Base-by-base conservation (phyloP, 1,284 basidiomycete genomes). In the Irpex sp. region DNA sequence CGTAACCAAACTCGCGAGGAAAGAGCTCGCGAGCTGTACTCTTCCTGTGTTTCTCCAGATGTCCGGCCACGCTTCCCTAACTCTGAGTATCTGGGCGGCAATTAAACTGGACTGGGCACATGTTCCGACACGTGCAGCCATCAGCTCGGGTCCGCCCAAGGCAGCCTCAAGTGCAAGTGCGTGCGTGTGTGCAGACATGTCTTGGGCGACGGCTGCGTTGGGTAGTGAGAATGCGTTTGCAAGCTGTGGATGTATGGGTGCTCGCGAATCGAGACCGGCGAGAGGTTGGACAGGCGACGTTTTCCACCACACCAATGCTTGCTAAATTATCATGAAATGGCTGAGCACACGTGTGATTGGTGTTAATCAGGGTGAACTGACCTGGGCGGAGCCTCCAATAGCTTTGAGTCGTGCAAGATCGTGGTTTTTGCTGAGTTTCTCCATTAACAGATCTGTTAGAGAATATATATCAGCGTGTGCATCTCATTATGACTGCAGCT, bases 291-390 rank as follows among this genome's bases (percentile, higher is more conserved):
- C 80, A 44, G 87, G 80, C 31, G 85, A 86, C 2, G 86, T 86
- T 75, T 91, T 91, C 89, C 90, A 93, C 88, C 89, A 93, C 37
- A 93, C 91, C 26, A 92, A 78, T 2, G 89, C 89, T 72, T 90
- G 87, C 85, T 92, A 64, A n/a, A 62, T 44, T 40, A 61, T 61
- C 58, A 38, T 44, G 17, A 56, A 57, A 26, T 54, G 17, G n/a
- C 21, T 55, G 54, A 55, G 49, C 56, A 59, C 15, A 36, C 4
- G 58, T n/a, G 21, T 51, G n/a, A 56, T 26, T 15, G n/a, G 49
- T 51, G 38, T 47, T 17, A 49, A 11, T 19, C 34, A 31, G 44
- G 17, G 15, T 38, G 47, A 15, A 65, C 64, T 36, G 66, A 88
- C 88, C 81, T 91, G 90, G 3, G 89, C 89, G 65, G 86, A 80